Evolutionary conservation across 2,329 filamentous ascomycete species (phyloP), one percentile per base, ranked within the genome.

Genomic region (Sporothrix luriei): DNA sequence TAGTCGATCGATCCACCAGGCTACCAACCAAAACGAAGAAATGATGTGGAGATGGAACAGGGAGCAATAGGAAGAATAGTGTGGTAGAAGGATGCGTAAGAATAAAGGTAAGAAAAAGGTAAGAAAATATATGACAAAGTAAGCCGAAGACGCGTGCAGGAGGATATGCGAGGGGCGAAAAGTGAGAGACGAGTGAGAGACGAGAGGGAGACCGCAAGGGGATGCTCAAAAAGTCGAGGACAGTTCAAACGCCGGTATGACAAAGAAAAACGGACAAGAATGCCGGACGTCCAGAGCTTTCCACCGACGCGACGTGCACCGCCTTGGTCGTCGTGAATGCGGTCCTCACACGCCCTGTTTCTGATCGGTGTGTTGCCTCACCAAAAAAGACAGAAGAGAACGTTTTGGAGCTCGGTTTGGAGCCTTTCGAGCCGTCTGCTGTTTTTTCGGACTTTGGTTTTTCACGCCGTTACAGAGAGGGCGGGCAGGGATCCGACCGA

Each of bases 1-100:
- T 33, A 33, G 33, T 6, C 10, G 26, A 3, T 19, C 19, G 43
- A 29, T 51, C 46, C 62, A 51, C 62, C 62, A 65, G 46, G 62
- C 62, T 65, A 38, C 46, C 43, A 38, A 38, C 62, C 48, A 64
- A 69, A 49, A 62, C 13, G 40, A 43, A 13, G 14, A 51, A 57
- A 65, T 14, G 26, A 65, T 21, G 62, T 11, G 66, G 52, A 38
- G 19, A 40, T 21, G 33, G 43, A 1, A 3, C 10, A 24, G 21
- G 24, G 49, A 55, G 49, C 9, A 54, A 66, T 19, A 21, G 14
- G 6, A 43, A 43, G 38, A 43, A 43, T 16, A 55, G 21, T 21
- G 14, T 10, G 4, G 51, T 11, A 11, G 10, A 48, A 59, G 54
- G 40, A 29, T 48, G 21, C 38, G 51, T 38, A 57, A 24, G 19